Base-by-base conservation (phyloP, 176 grass and related monocot species). In the Musa itinerans region DNA sequence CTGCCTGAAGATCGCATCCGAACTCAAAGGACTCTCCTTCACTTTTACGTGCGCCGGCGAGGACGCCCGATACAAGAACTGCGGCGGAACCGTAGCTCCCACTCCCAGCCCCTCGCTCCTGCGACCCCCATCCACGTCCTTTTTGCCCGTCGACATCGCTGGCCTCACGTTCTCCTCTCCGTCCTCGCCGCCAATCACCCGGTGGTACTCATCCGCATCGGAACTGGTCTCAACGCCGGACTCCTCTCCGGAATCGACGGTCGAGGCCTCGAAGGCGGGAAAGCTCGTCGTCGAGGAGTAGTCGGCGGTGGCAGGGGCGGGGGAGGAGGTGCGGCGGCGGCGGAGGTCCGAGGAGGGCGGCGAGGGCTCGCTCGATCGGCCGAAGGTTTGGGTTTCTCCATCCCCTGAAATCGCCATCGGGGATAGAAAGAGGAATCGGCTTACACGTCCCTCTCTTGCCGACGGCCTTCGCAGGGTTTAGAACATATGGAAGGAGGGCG, bases 11-110 rank as follows among this genome's bases (percentile, higher is more conserved):
- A 98, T 93, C 70, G 88, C 84, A 85, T 91, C 90, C 52, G 90
- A 93, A 80, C 95, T 98, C 59, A 98, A 80, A 27, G 95, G 90
- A 78, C 95, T 98, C 72, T 98, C 95, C 78, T 83, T 98, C 70
- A 98, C 83, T 26, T 65, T 76, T 50, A 82, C 75, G 85, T 98
- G 95, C 10, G 88, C 88, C 48, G 95, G 90, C 53, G 84, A 80
- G 63, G 95, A 91, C 68, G 88, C 88, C 65, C 95, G 82, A 63
- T 69, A 91, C 51, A 79, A 77, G 43, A 85, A 68, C 82, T 82
- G 12, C 74, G 68, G 72, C 48, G 82, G 43, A 9, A 53, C 57
- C 15, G 14, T 15, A 10, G 20, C 69, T 2, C 43, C 9, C 17
- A 16, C 51, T n/a, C 14, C 69, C 56, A 10, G 9, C 73, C 74